Evolutionary conservation across 257 asterid genomes (phyloP), one percentile per base, ranked within the genome.

Genomic region (Fraxinus anomala): DNA sequence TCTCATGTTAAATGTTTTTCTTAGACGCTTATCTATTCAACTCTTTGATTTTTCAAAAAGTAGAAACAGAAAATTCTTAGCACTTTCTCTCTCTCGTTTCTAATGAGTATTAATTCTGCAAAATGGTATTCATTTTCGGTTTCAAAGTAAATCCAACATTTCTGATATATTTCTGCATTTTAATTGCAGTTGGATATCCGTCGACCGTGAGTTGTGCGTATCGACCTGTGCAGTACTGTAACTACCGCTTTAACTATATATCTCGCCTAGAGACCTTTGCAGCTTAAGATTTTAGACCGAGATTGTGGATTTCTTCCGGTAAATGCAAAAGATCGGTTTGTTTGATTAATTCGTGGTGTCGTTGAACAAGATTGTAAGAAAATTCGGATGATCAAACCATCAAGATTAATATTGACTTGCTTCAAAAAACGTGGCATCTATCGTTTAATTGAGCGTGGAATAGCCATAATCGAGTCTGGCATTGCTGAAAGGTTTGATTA

Each of bases 401-500:
- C 47, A 11, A 40, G 47, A 40, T 6, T 19, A 19, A 51, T 24
- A 51, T 51, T 3, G 19, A 19, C 10, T 51, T 24, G 5, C 63
- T 51, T 1, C 63, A 51, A 51, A 19, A 17, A 17, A 1, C 24
- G 63, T 0, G 0, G 19, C 63, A 51, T 16, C 10, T 16, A 51
- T 16, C 61, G 3, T 49, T 49, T 44, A 28, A 24, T 80, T 80
- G 85, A 75, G 56, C 24, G 16, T 40, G n/a, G 81, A 74, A 66
- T 77, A 49, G 21, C 73, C 47, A 4, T 72, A 67, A 21, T 70
- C 81, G 6, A 79, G 77, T 68, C 42, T 73, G 73, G 49, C 78
- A 72, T 54, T 74, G 68, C 73, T 82, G 19, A 68, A 74, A 74
- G 82, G 76, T 13, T 54, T 70, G 30, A 75, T 73, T 49, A 68